Evolutionary conservation across 129 eudicot genomes (phyloP).

Genomic region (Arctium minus): DNA sequence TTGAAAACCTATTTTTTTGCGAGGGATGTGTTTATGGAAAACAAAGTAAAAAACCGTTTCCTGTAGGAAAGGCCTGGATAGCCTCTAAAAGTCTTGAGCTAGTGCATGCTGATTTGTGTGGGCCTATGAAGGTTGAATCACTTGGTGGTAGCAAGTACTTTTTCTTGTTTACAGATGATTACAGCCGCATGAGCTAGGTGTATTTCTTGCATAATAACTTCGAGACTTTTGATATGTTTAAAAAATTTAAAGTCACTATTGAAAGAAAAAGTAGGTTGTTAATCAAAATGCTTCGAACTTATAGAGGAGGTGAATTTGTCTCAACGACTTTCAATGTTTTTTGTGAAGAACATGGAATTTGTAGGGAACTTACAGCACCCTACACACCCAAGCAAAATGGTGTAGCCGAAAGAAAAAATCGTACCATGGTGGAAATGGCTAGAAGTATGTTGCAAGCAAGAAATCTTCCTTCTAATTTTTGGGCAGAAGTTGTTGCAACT

Average conservation of each 20-base stretch:
- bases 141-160: too few species aligned
- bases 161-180: not conserved
- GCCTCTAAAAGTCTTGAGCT: too few species aligned
- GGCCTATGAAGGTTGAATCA: too few species aligned
- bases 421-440: not conserved
- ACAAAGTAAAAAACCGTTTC: not conserved
- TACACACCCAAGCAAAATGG: not conserved
- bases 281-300: not conserved
- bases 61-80: too few species aligned
- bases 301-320: not conserved
- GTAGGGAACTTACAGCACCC: not conserved
- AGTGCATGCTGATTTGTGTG: too few species aligned
- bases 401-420: not conserved
- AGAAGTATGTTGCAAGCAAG: not conserved
- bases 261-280: not conserved
- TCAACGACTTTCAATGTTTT: not conserved
- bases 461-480: not conserved
- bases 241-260: not conserved
- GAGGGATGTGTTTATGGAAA: constrained; percentile 33
- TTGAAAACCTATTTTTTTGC: constrained; percentile 11
- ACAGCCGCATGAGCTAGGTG: not conserved
- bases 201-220: not conserved
- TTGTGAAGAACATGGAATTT: not conserved
- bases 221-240: not conserved
- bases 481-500: not conserved